A percentile compares a stretch with the other conserved stretches of the same genome.
Conservation (phyloP, 2,329 filamentous ascomycete species). For the Curvularia verruculosa region DNA sequence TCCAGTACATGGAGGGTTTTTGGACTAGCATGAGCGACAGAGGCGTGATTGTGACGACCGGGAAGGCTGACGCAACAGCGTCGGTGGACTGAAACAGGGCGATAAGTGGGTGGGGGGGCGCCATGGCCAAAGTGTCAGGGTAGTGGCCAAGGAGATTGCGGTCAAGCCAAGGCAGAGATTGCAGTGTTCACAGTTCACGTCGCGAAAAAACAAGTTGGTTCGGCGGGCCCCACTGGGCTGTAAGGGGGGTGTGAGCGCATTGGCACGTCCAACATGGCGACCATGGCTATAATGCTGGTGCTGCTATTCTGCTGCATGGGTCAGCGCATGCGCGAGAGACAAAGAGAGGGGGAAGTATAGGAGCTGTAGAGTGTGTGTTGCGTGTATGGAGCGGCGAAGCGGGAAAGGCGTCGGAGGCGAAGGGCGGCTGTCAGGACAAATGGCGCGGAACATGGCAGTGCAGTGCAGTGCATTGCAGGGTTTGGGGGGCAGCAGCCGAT, state of each 20-base stretch:
- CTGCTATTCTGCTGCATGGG: background rate
- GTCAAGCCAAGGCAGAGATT: conserved; percentile 21
- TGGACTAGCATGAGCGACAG: background rate
- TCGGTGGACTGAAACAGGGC: conserved; percentile 17
- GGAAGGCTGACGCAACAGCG: conserved; percentile 6
- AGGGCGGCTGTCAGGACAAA: background rate
- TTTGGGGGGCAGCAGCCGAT: too few species aligned
- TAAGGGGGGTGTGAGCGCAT: background rate
- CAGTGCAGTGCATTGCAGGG: conserved; percentile 6
- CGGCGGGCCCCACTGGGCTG: conserved; percentile 20
- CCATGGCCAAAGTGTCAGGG: conserved; percentile 13
- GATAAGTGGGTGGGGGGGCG: background rate
- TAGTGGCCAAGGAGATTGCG: conserved; percentile 17
- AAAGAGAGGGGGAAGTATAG: too few species aligned
- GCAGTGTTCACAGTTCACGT: conserved; percentile 27
- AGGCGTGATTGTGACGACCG: background rate
- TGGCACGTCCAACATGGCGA: conserved; percentile 12
- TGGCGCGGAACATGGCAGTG: background rate
- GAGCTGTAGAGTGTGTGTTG: too few species aligned
- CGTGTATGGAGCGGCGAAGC: background rate
- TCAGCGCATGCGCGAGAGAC: too few species aligned
- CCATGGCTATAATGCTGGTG: conserved; percentile 6
- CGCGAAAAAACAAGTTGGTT: conserved; percentile 27
- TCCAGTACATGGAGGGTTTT: conserved; percentile 12
- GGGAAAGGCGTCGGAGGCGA: conserved; percentile 10